Conservation (phyloP, 352 stramenopile genomes). For the Phytophthora pisi region DNA sequence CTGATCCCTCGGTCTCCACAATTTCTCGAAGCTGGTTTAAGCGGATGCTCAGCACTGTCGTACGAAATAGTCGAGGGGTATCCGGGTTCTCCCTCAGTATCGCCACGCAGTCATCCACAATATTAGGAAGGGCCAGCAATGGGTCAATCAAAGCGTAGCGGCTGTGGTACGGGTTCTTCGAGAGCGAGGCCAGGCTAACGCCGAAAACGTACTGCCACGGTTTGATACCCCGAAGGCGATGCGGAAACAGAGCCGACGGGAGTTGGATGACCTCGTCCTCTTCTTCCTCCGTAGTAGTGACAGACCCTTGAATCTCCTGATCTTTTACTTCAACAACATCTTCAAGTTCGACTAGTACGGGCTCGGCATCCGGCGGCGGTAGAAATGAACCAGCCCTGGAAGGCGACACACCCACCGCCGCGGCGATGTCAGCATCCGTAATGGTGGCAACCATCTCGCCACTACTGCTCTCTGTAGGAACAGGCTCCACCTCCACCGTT, state of each 20-base stretch:
- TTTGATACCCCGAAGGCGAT: constrained; percentile 80
- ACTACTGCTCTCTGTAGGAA: constrained; percentile 15
- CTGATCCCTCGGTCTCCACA: constrained; percentile 65
- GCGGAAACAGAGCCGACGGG: constrained; percentile 60
- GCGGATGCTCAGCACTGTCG: constrained; percentile 75
- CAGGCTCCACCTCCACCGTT: constrained; percentile 18
- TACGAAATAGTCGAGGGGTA: constrained; percentile 78
- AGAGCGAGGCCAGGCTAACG: constrained; percentile 71
- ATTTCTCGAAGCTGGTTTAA: constrained; percentile 77
- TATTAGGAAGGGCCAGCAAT: constrained; percentile 71
- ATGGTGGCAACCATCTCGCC: constrained; percentile 38
- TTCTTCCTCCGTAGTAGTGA: constrained; percentile 16
- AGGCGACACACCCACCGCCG: constrained; percentile 31
- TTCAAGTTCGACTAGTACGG: constrained; percentile 23
- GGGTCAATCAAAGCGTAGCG: constrained; percentile 82
- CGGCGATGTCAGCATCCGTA: constrained; percentile 42
- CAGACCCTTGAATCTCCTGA: constrained; percentile 19
- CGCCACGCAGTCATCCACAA: constrained; percentile 79
- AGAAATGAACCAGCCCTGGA: constrained; percentile 37
- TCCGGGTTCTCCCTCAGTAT: constrained; percentile 65
- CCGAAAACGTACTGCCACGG: constrained; percentile 87
- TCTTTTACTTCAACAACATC: constrained; percentile 12
- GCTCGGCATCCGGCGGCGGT: constrained; percentile 19
- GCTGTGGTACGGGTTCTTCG: constrained; percentile 82
- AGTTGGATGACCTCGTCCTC: constrained; percentile 52